These are phyloP conservation scores for Macrolepiota albuminosa DNA, from an alignment of 768 basidiomycete genomes.

Conservation along the genomic window DNA sequence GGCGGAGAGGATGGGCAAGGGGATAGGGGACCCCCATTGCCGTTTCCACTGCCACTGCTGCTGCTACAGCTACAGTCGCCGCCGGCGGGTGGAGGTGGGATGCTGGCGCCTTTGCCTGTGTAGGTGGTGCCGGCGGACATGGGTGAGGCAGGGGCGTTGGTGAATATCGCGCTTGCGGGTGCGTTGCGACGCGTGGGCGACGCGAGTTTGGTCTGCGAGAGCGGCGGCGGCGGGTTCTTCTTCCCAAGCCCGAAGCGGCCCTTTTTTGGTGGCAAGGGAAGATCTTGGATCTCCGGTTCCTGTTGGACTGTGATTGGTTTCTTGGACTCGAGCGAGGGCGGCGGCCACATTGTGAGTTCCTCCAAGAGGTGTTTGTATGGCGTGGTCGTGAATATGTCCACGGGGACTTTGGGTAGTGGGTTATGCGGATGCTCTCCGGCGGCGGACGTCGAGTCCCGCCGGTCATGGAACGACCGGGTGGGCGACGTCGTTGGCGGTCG, in stretches of 20 bases:
- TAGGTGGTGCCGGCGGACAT: not conserved
- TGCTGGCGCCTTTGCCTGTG: no score
- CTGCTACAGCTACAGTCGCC: no score
- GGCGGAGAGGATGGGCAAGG: not conserved
- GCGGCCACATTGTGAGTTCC: constrained; percentile 36
- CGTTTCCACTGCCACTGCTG: no score
- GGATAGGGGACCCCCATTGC: no score
- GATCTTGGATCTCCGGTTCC: constrained; percentile 21
- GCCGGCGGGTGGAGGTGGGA: no score
- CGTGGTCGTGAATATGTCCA: constrained; percentile 51
- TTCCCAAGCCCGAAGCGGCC: constrained; percentile 45
- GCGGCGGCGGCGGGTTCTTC: constrained; percentile 13
- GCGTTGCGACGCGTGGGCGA: no score
- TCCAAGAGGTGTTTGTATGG: constrained; percentile 54
- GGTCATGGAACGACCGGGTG: not conserved
- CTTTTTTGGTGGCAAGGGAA: constrained; percentile 3
- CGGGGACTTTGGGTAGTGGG: constrained; percentile 61
- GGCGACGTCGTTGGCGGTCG: not conserved
- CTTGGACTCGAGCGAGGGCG: constrained; percentile 15
- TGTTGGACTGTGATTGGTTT: constrained; percentile 22
- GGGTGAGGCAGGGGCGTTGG: not conserved
- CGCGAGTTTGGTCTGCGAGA: constrained; percentile 15
- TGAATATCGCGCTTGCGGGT: not conserved
- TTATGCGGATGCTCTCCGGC: constrained; percentile 26
- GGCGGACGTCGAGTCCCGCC: not conserved